A percentile compares a stretch with the other conserved stretches of the same genome.
phyloP scores from a whole-genome alignment of 768 basidiomycete genomes.

The Boletus rubropictus region DNA sequence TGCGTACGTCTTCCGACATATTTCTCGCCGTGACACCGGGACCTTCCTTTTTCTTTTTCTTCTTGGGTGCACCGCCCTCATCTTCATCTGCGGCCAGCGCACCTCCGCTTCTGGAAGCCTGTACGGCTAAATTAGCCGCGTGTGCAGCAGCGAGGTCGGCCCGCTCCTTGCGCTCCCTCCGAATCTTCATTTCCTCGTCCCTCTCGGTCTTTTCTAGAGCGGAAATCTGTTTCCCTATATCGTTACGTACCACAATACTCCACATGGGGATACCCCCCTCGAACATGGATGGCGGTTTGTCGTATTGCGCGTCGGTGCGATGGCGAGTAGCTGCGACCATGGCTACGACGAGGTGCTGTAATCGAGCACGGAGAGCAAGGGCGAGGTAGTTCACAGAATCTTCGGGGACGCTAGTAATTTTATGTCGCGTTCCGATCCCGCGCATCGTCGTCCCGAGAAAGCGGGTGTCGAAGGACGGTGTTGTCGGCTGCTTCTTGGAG shows the following conservation, averaged over 20 bases:
- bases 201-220: slow-evolving; percentile 73
- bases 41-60: slow-evolving; percentile 75
- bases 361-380: slow-evolving; percentile 67
- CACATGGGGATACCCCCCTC: slow-evolving; percentile 74
- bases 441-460: slow-evolving; percentile 65
- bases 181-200: slow-evolving; percentile 73
- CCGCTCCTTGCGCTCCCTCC: slow-evolving; percentile 75
- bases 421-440: slow-evolving; percentile 59
- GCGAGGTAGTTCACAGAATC: slow-evolving; percentile 75
- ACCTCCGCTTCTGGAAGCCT: slow-evolving; percentile 36
- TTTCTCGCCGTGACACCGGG: slow-evolving; percentile 81
- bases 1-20: slow-evolving; percentile 87
- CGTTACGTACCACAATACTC: slow-evolving; percentile 69
- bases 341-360: slow-evolving; percentile 60
- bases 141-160: slow-evolving; percentile 68
- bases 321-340: slow-evolving; percentile 68
- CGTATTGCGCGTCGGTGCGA: slow-evolving; percentile 65
- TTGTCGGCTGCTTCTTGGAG: slow-evolving; percentile 65
- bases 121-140: slow-evolving; percentile 55
- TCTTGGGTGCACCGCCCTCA: slow-evolving; percentile 62
- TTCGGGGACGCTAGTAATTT: slow-evolving; percentile 61
- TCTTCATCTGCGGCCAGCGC: slow-evolving; percentile 38
- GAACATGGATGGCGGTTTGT: slow-evolving; percentile 60
- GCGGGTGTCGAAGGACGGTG: slow-evolving; percentile 63
- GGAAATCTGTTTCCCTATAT: slow-evolving; percentile 72